Evolutionary conservation across 345 rosid genomes (phyloP).

Genomic region (Pistacia integerrima): DNA sequence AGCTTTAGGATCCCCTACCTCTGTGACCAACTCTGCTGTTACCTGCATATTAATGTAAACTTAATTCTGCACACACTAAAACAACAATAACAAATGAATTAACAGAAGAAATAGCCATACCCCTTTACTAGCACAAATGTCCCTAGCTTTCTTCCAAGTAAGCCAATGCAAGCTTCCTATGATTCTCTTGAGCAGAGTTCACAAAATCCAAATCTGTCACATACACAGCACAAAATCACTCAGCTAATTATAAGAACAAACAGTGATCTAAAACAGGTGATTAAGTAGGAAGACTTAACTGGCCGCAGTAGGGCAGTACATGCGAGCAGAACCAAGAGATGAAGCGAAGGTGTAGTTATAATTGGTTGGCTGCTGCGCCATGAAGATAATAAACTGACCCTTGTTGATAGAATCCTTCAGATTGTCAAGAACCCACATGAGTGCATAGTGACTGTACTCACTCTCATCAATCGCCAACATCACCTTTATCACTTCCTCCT

Average conservation of each 20-base stretch:
- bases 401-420: constrained; percentile 36
- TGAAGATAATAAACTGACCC: constrained; percentile 38
- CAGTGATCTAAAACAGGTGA: not conserved
- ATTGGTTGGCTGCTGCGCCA: constrained; percentile 42
- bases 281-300: constrained; percentile 14
- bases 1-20: constrained; percentile 59
- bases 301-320: constrained; percentile 35
- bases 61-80: not conserved
- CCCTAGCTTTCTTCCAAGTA: constrained; percentile 38
- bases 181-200: constrained; percentile 22
- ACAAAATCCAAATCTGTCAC: constrained; percentile 29
- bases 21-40: constrained; percentile 45
- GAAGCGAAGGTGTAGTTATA: constrained; percentile 28
- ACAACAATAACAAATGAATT: too few relatives aligned
- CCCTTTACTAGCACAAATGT: constrained; percentile 35
- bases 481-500: constrained; percentile 33
- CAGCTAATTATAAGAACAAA: not conserved
- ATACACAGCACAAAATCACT: not conserved
- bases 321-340: constrained; percentile 42
- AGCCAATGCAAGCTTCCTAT: constrained; percentile 28
- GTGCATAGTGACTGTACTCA: constrained; percentile 53
- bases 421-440: constrained; percentile 49
- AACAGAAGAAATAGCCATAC: constrained; percentile 15
- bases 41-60: constrained; percentile 23
- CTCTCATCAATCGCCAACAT: constrained; percentile 55